Evolutionary conservation across 441 rosid species (phyloP), one percentile per base, ranked within the genome.

Genomic region (Eruca vesicaria): DNA sequence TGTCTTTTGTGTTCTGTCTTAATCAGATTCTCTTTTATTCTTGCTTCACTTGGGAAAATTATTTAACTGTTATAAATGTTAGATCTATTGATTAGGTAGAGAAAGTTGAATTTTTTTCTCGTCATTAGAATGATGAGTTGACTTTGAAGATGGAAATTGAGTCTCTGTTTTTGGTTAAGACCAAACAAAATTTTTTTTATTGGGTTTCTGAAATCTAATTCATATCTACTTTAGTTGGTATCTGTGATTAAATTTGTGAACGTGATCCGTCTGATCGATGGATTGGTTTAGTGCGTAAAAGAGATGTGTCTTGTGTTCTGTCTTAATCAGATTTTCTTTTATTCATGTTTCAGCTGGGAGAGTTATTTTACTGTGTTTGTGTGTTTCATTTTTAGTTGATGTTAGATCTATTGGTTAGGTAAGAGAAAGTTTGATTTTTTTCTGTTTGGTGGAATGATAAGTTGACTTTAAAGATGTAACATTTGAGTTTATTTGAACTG

Each of bases 341-440:
- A 2, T 33, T 63, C 16, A 26, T n/a, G n/a, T n/a, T n/a, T n/a
- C n/a, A n/a, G n/a, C n/a, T n/a, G n/a, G n/a, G n/a, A n/a, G n/a
- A n/a, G 4, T 55, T 4, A 1, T 56, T 26, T 33, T 23, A 56
- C 62, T 57, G 35, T 58, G 3, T 50, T 11, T 28, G 28, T 57
- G 33, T 26, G 62, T 57, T 50, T 55, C 11, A n/a, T 61, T 64
- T 15, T 53, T 50, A 52, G 41, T 36, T 69, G 71, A 43, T 69
- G 79, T 45, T 63, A 19, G 74, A 62, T 68, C 74, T 75, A 29
- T 1, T 66, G 16, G 41, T 66, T 16, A 2, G 70, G 72, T 59
- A 3, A 14, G 43, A 6, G 11, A 59, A 70, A 23, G 65, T 63
- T 5, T 35, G 28, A 1, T 38, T 15, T 20, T n/a, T 50, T 48